These are phyloP conservation scores for Linnemannia elongata DNA, from an alignment of 192 early-diverging fungal species.

Conservation along the genomic window DNA sequence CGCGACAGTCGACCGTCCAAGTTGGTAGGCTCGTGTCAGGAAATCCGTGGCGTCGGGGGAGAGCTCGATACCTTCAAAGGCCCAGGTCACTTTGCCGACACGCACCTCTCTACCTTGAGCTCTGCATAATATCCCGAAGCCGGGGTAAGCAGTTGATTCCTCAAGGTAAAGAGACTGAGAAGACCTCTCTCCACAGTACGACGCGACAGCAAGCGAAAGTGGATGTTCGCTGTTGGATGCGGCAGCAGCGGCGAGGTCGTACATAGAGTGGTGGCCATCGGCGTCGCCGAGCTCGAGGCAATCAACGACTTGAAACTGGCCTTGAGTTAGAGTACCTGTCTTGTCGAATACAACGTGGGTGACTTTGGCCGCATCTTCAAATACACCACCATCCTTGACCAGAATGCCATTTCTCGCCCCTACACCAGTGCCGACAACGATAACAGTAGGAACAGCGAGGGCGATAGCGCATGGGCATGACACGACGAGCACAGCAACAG, in stretches of 20 bases:
- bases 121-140: background rate
- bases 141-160: conserved; percentile 14
- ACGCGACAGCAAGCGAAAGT: conserved; percentile 66
- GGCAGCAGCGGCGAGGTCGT: conserved; percentile 13
- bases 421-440: conserved; percentile 78
- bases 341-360: conserved; percentile 81
- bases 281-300: background rate
- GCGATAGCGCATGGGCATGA: conserved; percentile 80
- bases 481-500: conserved; percentile 72
- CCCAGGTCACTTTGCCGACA: conserved; percentile 13
- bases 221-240: conserved; percentile 73
- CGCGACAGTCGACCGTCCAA: conserved; percentile 63
- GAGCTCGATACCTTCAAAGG: background rate
- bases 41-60: background rate
- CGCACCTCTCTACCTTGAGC: background rate
- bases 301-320: conserved; percentile 69
- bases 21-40: conserved; percentile 25
- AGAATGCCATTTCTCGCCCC: conserved; percentile 70
- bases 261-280: background rate
- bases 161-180: background rate
- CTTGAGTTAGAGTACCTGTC: conserved; percentile 80
- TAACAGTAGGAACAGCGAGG: conserved; percentile 73
- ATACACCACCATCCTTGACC: conserved; percentile 80
- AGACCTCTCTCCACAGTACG: background rate
- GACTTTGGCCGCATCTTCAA: conserved; percentile 70